These are phyloP conservation scores for Epichloe gansuensis DNA, from an alignment of 2,329 filamentous ascomycete species.

Conservation along the genomic window DNA sequence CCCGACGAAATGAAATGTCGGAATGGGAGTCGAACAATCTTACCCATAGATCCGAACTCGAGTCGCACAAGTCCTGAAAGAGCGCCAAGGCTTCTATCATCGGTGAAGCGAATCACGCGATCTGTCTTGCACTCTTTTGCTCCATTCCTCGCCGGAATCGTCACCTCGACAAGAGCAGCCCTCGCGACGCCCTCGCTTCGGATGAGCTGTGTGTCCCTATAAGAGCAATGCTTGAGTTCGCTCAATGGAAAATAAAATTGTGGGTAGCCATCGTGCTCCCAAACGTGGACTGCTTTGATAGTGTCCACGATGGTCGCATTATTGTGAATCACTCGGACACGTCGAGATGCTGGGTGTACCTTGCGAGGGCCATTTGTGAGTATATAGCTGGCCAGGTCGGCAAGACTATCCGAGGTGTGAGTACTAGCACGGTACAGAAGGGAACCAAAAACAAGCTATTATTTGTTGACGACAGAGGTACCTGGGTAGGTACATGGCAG, in stretches of 20 bases:
- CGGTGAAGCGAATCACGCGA: constrained; percentile 25
- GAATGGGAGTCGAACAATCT: not conserved
- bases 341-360: constrained; percentile 14
- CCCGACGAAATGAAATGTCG: not conserved
- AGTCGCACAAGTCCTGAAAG: constrained; percentile 21
- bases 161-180: constrained; percentile 20
- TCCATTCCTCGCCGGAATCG: constrained; percentile 14
- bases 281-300: constrained; percentile 23
- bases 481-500: not conserved
- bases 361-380: constrained; percentile 16
- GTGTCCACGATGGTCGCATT: constrained; percentile 24
- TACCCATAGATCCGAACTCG: constrained; percentile 24
- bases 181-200: constrained; percentile 12
- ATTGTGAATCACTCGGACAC: constrained; percentile 22
- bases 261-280: constrained; percentile 36
- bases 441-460: not conserved
- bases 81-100: constrained; percentile 23
- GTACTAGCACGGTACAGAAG: not conserved
- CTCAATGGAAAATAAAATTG: constrained; percentile 28
- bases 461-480: not conserved
- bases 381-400: constrained; percentile 15
- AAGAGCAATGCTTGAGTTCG: constrained; percentile 17
- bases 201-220: constrained; percentile 16
- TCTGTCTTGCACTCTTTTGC: constrained; percentile 17
- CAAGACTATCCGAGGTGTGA: constrained; percentile 11